Percentiles rank a stretch among this genome's conserved stretches.
phyloP scores from a whole-genome alignment of 1,284 basidiomycete genomes.

The Exobasidium cylindrosporum region DNA sequence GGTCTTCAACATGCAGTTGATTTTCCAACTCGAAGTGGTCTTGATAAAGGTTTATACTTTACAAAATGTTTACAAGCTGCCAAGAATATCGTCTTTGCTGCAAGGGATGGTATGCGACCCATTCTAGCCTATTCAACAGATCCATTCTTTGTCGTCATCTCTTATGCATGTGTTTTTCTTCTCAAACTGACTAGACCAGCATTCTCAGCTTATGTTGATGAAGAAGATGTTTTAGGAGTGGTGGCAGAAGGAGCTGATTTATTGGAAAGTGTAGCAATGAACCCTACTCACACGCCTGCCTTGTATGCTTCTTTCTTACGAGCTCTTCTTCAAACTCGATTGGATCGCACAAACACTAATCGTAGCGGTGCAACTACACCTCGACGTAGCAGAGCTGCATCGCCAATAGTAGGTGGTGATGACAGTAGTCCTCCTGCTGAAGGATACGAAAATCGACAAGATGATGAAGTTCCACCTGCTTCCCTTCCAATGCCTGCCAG shows the following conservation, averaged over 20 bases:
- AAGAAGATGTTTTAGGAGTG: conserved; percentile 65
- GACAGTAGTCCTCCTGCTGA: not conserved
- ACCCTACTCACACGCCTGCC: conserved; percentile 47
- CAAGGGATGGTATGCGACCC: conserved; percentile 36
- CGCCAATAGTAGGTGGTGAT: conserved; percentile 20
- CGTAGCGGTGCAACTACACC: conserved; percentile 26
- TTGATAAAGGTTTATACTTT: conserved; percentile 52
- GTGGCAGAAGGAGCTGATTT: conserved; percentile 74
- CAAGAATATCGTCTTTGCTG: conserved; percentile 42
- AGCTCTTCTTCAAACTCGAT: conserved; percentile 41
- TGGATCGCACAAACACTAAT: conserved; percentile 30
- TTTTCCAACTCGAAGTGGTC: conserved; percentile 38
- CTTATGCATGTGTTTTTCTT: conserved; percentile 71
- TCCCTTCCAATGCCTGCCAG: not conserved
- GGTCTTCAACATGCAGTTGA: conserved; percentile 90
- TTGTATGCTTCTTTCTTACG: conserved; percentile 48
- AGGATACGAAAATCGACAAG: not conserved
- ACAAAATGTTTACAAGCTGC: conserved; percentile 50
- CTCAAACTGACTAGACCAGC: conserved; percentile 71
- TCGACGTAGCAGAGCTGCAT: conserved; percentile 23
- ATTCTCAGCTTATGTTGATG: conserved; percentile 71
- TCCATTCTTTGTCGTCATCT: conserved; percentile 83
- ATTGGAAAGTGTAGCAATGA: conserved; percentile 46
- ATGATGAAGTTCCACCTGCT: not conserved
- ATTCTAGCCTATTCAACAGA: conserved; percentile 81